Percentiles rank a stretch among this genome's conserved stretches.
Evolutionary conservation across 805 yeast species (phyloP).

Genomic region (Candida mattraensis): DNA sequence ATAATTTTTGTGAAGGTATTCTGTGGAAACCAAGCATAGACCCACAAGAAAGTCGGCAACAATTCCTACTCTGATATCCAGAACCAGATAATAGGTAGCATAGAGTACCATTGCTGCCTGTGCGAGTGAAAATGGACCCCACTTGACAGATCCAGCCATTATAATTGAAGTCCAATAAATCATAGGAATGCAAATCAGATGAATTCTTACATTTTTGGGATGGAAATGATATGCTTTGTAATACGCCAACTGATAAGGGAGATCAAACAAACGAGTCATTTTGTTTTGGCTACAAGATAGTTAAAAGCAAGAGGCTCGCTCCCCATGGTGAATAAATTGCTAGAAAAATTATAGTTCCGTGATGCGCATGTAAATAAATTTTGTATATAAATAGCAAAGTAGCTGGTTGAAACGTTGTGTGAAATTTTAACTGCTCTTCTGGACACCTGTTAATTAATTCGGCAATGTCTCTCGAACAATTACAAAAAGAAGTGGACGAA

Average conservation of each 20-base stretch:
- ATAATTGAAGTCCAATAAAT: slow-evolving; percentile 60
- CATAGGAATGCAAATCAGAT: slow-evolving; percentile 75
- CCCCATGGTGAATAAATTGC: too few species aligned
- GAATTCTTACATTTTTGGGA: slow-evolving; percentile 67
- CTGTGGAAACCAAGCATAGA: slow-evolving; percentile 19
- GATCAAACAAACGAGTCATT: slow-evolving; percentile 31
- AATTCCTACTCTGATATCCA: slow-evolving; percentile 54
- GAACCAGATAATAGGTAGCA: slow-evolving; percentile 54
- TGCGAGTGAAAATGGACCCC: slow-evolving; percentile 37
- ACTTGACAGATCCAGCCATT: slow-evolving; percentile 20
- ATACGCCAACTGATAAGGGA: slow-evolving; percentile 56
- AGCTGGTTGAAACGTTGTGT: too few species aligned
- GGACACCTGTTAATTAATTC: slow-evolving; percentile 44
- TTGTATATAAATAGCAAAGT: too few species aligned
- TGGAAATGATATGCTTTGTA: slow-evolving; percentile 44
- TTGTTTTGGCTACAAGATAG: too few species aligned
- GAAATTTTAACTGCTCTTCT: neutral
- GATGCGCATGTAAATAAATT: too few species aligned
- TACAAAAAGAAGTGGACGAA: slow-evolving; percentile 48
- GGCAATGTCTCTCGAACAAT: slow-evolving; percentile 27
- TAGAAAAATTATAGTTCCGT: too few species aligned
- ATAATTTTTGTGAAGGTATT: slow-evolving; percentile 16
- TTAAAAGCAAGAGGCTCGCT: neutral
- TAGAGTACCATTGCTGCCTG: slow-evolving; percentile 46
- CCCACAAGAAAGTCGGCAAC: slow-evolving; percentile 40